Evolutionary conservation across 1,139 yeast species (phyloP), one percentile per base, ranked within the genome.

Genomic region (Blastobotrys petasosporus): DNA sequence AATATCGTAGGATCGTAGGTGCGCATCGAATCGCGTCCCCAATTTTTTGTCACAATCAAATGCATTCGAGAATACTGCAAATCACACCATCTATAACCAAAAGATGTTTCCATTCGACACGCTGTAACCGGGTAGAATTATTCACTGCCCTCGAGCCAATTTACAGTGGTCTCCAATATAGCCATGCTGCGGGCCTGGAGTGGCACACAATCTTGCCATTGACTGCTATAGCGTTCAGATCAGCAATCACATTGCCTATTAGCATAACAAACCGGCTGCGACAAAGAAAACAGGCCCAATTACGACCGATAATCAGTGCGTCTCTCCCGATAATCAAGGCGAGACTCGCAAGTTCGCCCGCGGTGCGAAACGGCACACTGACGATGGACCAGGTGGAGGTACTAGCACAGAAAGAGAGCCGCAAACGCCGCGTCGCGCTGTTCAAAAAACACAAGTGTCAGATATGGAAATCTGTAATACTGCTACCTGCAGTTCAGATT

Each of bases 171-270:
- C 39, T 58, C n/a, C 60, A 54, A 33, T 39, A 49, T n/a, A 49
- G 46, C 3, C 66, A 65, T 9, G 54, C 61, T 13, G 65, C 84
- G 0, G 85, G 86, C 1, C 58, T 87, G 5, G 86, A 95, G 9
- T 90, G 97, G 96, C 80, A 87, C 74, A 77, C 77, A 0, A 65
- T 88, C 35, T 82, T 90, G 8, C 97, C 97, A 0, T 37, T 80
- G 15, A 67, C 86, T 0, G 86, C 97, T 0, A 63, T 87, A 30
- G 67, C 79, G 0, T 62, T 88, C 25, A 73, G 97, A 54, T 61
- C 84, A 0, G 57, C 71, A 2, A 71, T 85, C 66, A 88, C 97
- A 0, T 62, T 87, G 17, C 97, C 97, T 1, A 65, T 88, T 28
- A 87, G 95, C 0, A 69, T 88, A 2, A 55, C 76, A 49, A 95